These are phyloP conservation scores for Kuraishia floccosa DNA, from an alignment of 805 yeast genomes.

Conservation along the genomic window DNA sequence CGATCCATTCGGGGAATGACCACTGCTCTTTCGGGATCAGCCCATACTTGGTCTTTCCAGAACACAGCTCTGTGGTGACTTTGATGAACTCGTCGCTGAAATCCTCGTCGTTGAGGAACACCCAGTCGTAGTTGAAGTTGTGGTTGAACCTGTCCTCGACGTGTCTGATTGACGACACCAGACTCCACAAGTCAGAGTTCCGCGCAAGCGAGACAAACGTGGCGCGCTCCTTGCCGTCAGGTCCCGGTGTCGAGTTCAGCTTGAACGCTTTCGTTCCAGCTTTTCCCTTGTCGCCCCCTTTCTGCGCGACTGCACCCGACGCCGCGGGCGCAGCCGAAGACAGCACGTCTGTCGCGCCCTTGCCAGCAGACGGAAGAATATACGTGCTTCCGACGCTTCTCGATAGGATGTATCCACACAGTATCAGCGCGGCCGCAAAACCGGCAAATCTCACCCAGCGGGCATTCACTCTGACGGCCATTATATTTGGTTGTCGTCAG, in stretches of 20 bases:
- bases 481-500: too few species aligned
- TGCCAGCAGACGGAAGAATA: constrained; percentile 3
- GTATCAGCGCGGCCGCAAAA: constrained; percentile 30
- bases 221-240: constrained; percentile 48
- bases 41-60: constrained; percentile 76
- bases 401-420: constrained; percentile 35
- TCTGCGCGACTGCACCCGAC: constrained; percentile 7
- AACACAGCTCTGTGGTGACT: constrained; percentile 52
- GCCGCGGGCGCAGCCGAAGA: constrained; percentile 4
- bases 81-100: constrained; percentile 74
- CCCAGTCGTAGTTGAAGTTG: constrained; percentile 86
- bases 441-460: constrained; percentile 35
- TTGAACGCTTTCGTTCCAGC: constrained; percentile 4
- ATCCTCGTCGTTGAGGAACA: constrained; percentile 79
- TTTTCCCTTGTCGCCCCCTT: constrained; percentile 5
- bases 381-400: constrained; percentile 29
- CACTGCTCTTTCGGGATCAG: constrained; percentile 76
- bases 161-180: constrained; percentile 56
- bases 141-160: constrained; percentile 86
- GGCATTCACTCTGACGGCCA: constrained; percentile 36
- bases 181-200: constrained; percentile 54
- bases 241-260: constrained; percentile 1
- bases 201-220: constrained; percentile 76
- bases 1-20: constrained; percentile 81
- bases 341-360: constrained; percentile 2